These are phyloP conservation scores for Scedosporium dehoogii DNA, from an alignment of 2,329 filamentous ascomycete genomes.

Conservation along the genomic window DNA sequence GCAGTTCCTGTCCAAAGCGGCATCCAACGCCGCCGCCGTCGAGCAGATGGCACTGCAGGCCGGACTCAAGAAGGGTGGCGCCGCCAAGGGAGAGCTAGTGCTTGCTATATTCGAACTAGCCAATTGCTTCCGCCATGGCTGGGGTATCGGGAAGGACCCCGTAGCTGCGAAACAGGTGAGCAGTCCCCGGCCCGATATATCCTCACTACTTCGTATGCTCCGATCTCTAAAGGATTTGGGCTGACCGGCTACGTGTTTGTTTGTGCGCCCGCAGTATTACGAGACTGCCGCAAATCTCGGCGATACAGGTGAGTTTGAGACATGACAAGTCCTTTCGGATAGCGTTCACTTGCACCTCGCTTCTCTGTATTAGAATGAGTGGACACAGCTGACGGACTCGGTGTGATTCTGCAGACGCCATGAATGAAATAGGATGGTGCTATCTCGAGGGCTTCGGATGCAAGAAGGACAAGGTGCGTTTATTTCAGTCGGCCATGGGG, in stretches of 20 bases:
- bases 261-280: constrained; percentile 59
- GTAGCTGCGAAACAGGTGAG: constrained; percentile 67
- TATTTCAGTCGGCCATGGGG: neutral
- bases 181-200: constrained; percentile 8
- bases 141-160: constrained; percentile 81
- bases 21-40: constrained; percentile 78
- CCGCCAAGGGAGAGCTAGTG: constrained; percentile 91
- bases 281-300: constrained; percentile 95
- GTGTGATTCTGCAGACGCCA: constrained; percentile 56
- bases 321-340: neutral
- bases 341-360: neutral
- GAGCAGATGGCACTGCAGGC: constrained; percentile 78
- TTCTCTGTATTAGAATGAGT: constrained; percentile 3
- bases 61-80: constrained; percentile 85
- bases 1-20: constrained; percentile 76
- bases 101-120: constrained; percentile 93
- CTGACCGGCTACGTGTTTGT: constrained; percentile 18
- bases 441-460: constrained; percentile 95
- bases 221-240: neutral
- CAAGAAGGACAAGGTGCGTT: constrained; percentile 93
- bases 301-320: constrained; percentile 55
- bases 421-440: constrained; percentile 96
- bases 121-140: constrained; percentile 88
- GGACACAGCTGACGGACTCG: neutral
- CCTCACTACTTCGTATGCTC: neutral